Percentiles rank a stretch among this genome's conserved stretches.
phyloP scores from a whole-genome alignment of 148 eudicot species.

The Pouteria glomerata region DNA sequence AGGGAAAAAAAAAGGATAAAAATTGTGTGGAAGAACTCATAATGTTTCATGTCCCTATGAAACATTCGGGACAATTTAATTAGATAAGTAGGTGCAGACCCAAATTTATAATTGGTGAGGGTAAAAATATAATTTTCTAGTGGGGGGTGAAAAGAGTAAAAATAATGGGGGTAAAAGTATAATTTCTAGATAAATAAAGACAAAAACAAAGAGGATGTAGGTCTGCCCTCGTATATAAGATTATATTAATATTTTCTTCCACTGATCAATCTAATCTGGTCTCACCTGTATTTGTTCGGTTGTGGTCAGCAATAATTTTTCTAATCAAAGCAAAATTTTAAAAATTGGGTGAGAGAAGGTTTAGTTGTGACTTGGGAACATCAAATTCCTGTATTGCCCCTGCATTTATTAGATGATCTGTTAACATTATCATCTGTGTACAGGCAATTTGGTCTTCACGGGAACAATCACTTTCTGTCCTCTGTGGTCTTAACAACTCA shows the following conservation, averaged over 20 bases:
- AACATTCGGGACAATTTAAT: too few relatives aligned
- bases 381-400: background rate
- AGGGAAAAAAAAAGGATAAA: too few relatives aligned
- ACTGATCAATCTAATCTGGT: background rate
- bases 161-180: too few relatives aligned
- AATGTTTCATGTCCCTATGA: too few relatives aligned
- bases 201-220: too few relatives aligned
- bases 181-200: too few relatives aligned
- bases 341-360: background rate
- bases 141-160: background rate
- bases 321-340: background rate
- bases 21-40: too few relatives aligned
- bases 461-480: background rate
- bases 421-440: background rate
- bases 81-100: background rate
- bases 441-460: background rate
- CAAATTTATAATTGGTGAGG: background rate
- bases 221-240: background rate
- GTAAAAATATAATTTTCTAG: background rate
- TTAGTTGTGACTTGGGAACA: background rate
- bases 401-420: background rate
- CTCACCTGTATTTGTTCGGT: constrained; percentile 3
- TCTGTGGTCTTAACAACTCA: background rate
- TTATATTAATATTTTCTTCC: background rate
- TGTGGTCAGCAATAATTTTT: constrained; percentile 9